These are phyloP conservation scores for Penicillium maclennaniae DNA, from an alignment of 495 filamentous ascomycete species.

Conservation along the genomic window DNA sequence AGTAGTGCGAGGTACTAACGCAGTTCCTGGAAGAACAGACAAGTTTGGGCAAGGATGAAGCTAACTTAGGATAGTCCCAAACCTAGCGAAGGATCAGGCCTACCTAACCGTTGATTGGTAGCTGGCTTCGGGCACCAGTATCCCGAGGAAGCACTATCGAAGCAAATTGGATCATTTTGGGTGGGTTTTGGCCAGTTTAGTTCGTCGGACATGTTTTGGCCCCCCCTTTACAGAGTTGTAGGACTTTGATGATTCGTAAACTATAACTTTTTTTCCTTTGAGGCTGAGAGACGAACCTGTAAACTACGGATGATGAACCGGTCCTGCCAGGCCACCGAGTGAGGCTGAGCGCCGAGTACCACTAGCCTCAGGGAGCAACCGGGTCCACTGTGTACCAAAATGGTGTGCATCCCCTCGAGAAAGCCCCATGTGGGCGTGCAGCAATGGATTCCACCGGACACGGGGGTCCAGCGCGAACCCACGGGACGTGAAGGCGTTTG, in stretches of 20 bases:
- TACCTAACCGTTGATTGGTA: not conserved
- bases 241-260: not conserved
- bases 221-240: not conserved
- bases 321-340: not conserved
- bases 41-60: not conserved
- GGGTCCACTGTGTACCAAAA: not conserved
- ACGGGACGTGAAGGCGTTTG: not conserved
- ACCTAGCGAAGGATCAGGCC: not conserved
- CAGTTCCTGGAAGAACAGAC: not conserved
- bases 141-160: not conserved
- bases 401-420: not conserved
- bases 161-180: not conserved
- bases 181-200: not conserved
- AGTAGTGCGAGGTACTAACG: not conserved
- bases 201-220: not conserved
- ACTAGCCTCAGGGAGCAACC: not conserved
- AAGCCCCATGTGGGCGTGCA: not conserved
- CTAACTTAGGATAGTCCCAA: not conserved
- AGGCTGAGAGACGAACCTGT: not conserved
- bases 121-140: not conserved
- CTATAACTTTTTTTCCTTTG: no score
- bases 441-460: not conserved
- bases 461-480: not conserved
- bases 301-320: not conserved
- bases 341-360: conserved; percentile 3